Evolutionary conservation across 2,329 filamentous ascomycete genomes (phyloP).

Genomic region (Allantophomopsis lycopodina): DNA sequence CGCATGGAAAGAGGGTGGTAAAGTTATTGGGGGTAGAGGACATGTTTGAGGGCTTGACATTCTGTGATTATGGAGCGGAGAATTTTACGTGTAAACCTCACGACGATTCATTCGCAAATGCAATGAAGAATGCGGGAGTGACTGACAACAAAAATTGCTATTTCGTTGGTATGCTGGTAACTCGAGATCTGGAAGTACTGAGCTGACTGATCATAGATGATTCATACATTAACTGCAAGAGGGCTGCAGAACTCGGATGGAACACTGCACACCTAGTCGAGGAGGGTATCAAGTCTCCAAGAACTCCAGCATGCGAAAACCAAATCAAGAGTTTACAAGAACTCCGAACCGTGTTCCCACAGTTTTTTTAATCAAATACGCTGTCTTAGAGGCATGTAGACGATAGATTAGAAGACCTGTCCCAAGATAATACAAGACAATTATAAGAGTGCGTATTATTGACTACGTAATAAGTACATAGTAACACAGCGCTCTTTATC

Average conservation of each 20-base stretch:
- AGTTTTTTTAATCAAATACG: constrained; percentile 57
- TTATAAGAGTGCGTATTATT: too few relatives aligned
- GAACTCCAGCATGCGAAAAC: constrained; percentile 52
- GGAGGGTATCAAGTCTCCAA: constrained; percentile 50
- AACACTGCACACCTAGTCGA: constrained; percentile 77
- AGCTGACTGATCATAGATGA: constrained; percentile 48
- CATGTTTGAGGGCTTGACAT: constrained; percentile 88
- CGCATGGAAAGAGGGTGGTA: constrained; percentile 72
- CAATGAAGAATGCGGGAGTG: constrained; percentile 72
- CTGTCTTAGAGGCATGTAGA: constrained; percentile 6
- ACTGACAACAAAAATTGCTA: constrained; percentile 61
- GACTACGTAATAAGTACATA: too few relatives aligned
- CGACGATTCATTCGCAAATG: constrained; percentile 71
- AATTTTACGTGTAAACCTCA: constrained; percentile 81
- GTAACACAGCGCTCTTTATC: too few relatives aligned
- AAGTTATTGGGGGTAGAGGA: constrained; percentile 71
- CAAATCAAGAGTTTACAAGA: constrained; percentile 68
- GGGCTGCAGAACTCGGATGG: constrained; percentile 73
- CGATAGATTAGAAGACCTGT: too few relatives aligned
- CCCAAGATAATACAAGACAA: too few relatives aligned
- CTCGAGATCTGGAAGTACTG: constrained; percentile 1
- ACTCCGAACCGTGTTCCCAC: constrained; percentile 62
- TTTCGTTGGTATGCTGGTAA: constrained; percentile 68
- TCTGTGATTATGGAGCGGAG: constrained; percentile 68
- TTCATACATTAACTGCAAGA: constrained; percentile 67